Evolutionary conservation across 768 basidiomycete genomes (phyloP).

Genomic region (Tricholoma furcatifolium): DNA sequence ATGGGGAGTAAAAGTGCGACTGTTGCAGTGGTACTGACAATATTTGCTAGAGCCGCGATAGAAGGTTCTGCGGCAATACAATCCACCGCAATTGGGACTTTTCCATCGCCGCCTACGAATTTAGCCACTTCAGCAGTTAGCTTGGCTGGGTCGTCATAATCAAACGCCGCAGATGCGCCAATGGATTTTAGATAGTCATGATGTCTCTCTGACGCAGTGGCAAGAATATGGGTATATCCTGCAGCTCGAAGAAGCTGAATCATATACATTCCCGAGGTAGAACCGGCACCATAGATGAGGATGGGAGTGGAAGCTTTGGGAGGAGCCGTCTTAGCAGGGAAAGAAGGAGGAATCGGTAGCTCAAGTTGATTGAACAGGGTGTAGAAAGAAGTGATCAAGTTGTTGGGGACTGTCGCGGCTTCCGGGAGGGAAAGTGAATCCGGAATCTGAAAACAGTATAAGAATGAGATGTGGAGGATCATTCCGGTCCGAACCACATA

Average conservation of each 20-base stretch:
- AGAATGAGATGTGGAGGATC: not conserved
- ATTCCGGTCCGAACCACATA: constrained; percentile 8
- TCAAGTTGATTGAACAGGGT: constrained; percentile 35
- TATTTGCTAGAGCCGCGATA: constrained; percentile 32
- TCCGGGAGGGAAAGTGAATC: constrained; percentile 33
- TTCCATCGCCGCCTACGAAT: constrained; percentile 24
- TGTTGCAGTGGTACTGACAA: constrained; percentile 36
- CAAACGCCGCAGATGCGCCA: constrained; percentile 35
- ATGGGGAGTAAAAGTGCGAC: constrained; percentile 46
- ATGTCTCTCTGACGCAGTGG: constrained; percentile 34
- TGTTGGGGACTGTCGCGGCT: constrained; percentile 41
- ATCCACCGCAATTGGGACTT: constrained; percentile 32
- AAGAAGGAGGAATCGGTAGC: constrained; percentile 30
- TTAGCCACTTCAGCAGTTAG: constrained; percentile 27
- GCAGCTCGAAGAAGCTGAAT: constrained; percentile 34
- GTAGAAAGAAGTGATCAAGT: constrained; percentile 38
- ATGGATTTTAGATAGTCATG: constrained; percentile 20
- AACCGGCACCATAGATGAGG: constrained; percentile 41
- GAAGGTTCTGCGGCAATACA: constrained; percentile 32
- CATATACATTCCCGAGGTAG: constrained; percentile 35
- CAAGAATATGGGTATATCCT: constrained; percentile 37
- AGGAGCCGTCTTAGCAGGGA: constrained; percentile 15
- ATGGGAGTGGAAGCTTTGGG: constrained; percentile 31
- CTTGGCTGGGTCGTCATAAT: constrained; percentile 29
- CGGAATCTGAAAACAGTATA: constrained; percentile 35